Percentiles rank a stretch among this genome's conserved stretches.
These are phyloP conservation scores for Pyrus communis DNA, from an alignment of 306 rosid genomes.

Conservation along the genomic window DNA sequence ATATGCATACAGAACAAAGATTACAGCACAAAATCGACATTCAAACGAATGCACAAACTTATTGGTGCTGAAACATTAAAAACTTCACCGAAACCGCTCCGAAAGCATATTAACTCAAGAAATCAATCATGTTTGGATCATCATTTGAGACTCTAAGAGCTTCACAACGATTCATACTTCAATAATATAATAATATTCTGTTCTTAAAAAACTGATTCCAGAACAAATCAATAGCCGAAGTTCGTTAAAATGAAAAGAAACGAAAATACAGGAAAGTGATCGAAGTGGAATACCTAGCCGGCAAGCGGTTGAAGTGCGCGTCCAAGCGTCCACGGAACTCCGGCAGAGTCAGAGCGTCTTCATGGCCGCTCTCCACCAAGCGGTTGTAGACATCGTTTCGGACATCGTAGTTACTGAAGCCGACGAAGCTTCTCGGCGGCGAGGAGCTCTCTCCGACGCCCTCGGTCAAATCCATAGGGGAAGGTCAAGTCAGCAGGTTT, in stretches of 20 bases:
- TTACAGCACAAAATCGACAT: neutral
- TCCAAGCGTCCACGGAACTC: conserved; percentile 77
- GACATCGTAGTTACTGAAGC: conserved; percentile 60
- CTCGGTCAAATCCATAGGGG: conserved; percentile 76
- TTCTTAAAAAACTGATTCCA: neutral
- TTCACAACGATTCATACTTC: neutral
- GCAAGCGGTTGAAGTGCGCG: conserved; percentile 91
- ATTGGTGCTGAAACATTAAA: neutral
- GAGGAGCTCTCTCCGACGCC: conserved; percentile 98
- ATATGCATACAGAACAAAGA: neutral
- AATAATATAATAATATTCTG: neutral
- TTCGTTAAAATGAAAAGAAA: neutral
- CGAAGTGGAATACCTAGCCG: conserved; percentile 54
- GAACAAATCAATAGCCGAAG: neutral
- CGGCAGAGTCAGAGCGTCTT: conserved; percentile 53
- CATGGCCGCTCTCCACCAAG: conserved; percentile 55
- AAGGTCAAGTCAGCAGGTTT: neutral
- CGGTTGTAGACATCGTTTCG: conserved; percentile 76
- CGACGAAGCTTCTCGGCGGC: conserved; percentile 67
- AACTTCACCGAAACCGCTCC: neutral
- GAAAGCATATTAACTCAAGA: neutral
- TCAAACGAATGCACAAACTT: neutral
- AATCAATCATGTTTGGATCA: neutral
- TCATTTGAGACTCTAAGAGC: neutral
- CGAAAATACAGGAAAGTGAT: neutral